Conservation (phyloP, 768 basidiomycete species). For the Ramaria rubella region DNA sequence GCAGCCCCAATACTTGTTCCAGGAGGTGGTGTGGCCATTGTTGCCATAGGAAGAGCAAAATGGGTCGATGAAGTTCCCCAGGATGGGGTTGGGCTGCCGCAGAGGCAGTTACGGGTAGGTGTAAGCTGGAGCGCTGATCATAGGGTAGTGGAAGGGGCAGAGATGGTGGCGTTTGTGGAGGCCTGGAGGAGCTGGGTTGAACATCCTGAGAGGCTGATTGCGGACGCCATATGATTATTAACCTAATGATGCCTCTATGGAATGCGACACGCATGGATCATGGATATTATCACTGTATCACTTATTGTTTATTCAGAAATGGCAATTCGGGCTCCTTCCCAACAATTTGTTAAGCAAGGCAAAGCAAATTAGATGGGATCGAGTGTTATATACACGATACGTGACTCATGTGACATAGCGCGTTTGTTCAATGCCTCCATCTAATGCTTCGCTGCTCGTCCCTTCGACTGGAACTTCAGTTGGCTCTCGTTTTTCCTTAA, state of each 20-base stretch:
- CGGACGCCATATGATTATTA: conserved; percentile 32
- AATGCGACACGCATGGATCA: too few relatives aligned
- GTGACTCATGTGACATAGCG: neutral
- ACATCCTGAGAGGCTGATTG: conserved; percentile 62
- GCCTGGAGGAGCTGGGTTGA: conserved; percentile 79
- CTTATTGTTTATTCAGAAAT: too few relatives aligned
- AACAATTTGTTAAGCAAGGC: too few relatives aligned
- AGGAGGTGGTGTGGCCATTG: conserved; percentile 81
- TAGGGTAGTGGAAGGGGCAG: conserved; percentile 81
- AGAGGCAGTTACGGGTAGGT: conserved; percentile 46
- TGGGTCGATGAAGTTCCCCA: conserved; percentile 56
- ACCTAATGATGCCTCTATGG: neutral
- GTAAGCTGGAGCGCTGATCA: conserved; percentile 78
- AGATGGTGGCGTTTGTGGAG: conserved; percentile 84
- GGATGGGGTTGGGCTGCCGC: conserved; percentile 39
- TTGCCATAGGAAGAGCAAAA: conserved; percentile 69
- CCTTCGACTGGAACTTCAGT: neutral
- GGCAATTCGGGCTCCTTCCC: too few relatives aligned
- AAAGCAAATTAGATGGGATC: too few relatives aligned
- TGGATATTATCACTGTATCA: too few relatives aligned
- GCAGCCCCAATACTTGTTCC: conserved; percentile 74
- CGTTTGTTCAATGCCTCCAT: neutral
- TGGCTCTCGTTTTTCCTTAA: neutral
- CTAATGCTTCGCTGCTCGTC: neutral
- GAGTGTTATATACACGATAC: neutral